phyloP scores from a whole-genome alignment of 179 eudicot species.

The Sideroxylon spinosum region DNA sequence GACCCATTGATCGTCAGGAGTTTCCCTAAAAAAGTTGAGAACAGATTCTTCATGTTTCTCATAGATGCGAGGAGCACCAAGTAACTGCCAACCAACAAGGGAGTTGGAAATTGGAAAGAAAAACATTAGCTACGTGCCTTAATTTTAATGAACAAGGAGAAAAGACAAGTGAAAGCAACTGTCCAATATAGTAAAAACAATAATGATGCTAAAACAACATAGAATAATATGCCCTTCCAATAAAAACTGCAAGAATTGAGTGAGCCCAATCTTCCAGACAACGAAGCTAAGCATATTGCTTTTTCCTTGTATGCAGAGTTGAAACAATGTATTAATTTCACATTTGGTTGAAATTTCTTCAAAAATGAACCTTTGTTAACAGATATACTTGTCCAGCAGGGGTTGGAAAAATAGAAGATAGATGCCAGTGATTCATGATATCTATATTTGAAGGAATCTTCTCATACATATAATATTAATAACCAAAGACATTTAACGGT shows the following conservation, averaged over 20 bases:
- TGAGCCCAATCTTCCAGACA: neutral
- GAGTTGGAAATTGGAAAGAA: neutral
- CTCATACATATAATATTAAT: no score
- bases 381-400: no score
- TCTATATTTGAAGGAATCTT: no score
- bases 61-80: conserved; percentile 60
- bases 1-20: conserved; percentile 65
- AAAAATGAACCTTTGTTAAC: no score
- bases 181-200: neutral
- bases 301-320: neutral
- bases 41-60: conserved; percentile 33
- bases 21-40: conserved; percentile 35
- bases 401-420: no score
- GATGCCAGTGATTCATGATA: no score
- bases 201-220: neutral
- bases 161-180: neutral
- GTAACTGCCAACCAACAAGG: conserved; percentile 30
- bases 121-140: neutral
- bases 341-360: no score
- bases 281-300: neutral
- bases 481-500: no score
- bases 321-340: neutral
- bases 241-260: neutral
- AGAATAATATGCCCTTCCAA: neutral
- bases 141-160: neutral